phyloP scores from a whole-genome alignment of 305 asterid genomes.

The Solanum aculeatissimum region DNA sequence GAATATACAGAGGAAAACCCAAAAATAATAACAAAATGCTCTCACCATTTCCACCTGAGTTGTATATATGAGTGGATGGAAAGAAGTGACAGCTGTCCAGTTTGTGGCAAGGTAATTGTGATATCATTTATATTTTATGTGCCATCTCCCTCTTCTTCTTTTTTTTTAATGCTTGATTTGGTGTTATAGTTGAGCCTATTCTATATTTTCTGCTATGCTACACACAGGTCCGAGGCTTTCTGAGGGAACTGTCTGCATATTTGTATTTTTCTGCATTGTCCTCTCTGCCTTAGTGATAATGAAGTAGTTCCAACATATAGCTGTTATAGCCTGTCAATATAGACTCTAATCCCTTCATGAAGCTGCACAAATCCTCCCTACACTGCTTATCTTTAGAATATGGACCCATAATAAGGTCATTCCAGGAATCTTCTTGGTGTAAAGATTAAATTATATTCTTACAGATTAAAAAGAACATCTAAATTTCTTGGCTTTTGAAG shows the following conservation, averaged over 20 bases:
- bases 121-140: not conserved
- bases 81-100: slow-evolving; percentile 84
- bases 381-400: not conserved
- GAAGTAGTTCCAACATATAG: not conserved
- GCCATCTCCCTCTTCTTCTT: not conserved
- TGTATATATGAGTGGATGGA: slow-evolving; percentile 99
- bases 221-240: not conserved
- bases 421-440: not conserved
- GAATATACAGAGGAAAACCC: slow-evolving; percentile 81
- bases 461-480: not conserved
- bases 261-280: not conserved
- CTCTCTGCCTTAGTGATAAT: not conserved
- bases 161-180: not conserved
- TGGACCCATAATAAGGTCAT: not conserved
- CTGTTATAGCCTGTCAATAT: not conserved
- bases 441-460: not conserved
- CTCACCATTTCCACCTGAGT: slow-evolving; percentile 93
- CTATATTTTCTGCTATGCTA: not conserved
- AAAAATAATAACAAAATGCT: slow-evolving; percentile 59
- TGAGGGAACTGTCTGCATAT: not conserved
- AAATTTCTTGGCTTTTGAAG: not conserved
- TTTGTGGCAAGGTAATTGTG: slow-evolving; percentile 75
- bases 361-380: not conserved
- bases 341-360: not conserved
- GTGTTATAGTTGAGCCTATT: not conserved